Base-by-base conservation (phyloP, 2,329 filamentous ascomycete genomes). In the Microsporum audouinii region DNA sequence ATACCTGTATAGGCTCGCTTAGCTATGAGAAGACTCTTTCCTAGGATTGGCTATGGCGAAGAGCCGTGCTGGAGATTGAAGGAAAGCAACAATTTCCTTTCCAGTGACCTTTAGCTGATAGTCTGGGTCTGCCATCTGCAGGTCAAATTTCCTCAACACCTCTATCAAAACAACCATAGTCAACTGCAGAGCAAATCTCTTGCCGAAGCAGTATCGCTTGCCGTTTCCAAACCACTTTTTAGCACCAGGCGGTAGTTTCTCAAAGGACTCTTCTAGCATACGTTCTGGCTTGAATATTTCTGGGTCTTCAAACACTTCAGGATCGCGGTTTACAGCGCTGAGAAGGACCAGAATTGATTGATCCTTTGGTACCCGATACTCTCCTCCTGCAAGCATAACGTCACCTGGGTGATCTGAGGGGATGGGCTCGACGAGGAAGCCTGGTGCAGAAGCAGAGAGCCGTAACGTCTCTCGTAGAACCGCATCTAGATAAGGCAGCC, bases 221-320 rank as follows among this genome's bases (percentile, higher is more conserved):
- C 88, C 88, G 62, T 88, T 88, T 0, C 88, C 88, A 66, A 91
- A 92, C 3, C 88, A 69, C 63, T 88, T 88, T 83, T 83, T 88
- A 31, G 80, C 79, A 60, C 82, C 83, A 12, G 79, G 79, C 3
- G 83, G 85, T 4, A 88, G 77, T 31, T 79, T 80, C 62, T 84
- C 82, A 68, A 88, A 90, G 31, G 81, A 80, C 17, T 86, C 86
- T 27, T 88, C 84, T 0, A 87, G 72, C 85, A 90, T 88, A 8
- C 87, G 80, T 69, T 90, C 87, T 0, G 88, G 88, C 60, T 77
- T 79, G 74, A 88, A 91, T 6, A 82, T 79, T 1, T 81, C 71
- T 0, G 86, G 85, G 60, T 88, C 84, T 0, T 83, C 80, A 57
- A 79, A 91, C 0, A 88, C 82, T 0, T 72, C 75, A 0, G 84